Evolutionary conservation across 2,329 filamentous ascomycete species (phyloP).

Genomic region (Venturia nashicola): DNA sequence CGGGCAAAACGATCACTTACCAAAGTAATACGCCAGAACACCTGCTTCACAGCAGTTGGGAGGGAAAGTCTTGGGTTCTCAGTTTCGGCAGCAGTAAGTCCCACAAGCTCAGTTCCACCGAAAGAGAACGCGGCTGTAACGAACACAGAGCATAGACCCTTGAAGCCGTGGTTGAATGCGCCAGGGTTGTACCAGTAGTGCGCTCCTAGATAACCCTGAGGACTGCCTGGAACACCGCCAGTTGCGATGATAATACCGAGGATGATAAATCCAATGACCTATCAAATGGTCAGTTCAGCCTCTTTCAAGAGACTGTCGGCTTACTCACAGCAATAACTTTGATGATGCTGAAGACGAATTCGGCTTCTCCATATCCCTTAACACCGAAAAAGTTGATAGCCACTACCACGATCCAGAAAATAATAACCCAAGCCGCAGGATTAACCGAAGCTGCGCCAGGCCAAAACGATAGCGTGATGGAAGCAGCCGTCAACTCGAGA

Average conservation of each 20-base stretch:
- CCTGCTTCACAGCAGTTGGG: constrained; percentile 75
- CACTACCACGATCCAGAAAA: constrained; percentile 68
- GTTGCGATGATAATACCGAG: constrained; percentile 77
- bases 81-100: constrained; percentile 60
- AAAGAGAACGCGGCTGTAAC: constrained; percentile 65
- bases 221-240: constrained; percentile 51
- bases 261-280: constrained; percentile 39
- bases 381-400: constrained; percentile 80
- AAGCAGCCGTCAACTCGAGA: constrained; percentile 75
- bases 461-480: constrained; percentile 78
- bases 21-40: constrained; percentile 79
- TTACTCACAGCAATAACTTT: constrained; percentile 75
- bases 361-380: constrained; percentile 77
- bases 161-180: constrained; percentile 75
- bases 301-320: constrained; percentile 56
- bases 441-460: constrained; percentile 35
- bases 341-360: constrained; percentile 76
- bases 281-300: constrained; percentile 23
- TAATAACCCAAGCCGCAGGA: constrained; percentile 61
- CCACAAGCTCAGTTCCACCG: constrained; percentile 58
- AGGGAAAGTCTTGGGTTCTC: constrained; percentile 64
- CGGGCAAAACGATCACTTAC: background rate
- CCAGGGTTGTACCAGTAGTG: constrained; percentile 59
- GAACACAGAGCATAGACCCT: constrained; percentile 65
- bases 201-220: constrained; percentile 65